Base-by-base conservation (phyloP, 148 eudicot genomes). In the Bassia scoparia region DNA sequence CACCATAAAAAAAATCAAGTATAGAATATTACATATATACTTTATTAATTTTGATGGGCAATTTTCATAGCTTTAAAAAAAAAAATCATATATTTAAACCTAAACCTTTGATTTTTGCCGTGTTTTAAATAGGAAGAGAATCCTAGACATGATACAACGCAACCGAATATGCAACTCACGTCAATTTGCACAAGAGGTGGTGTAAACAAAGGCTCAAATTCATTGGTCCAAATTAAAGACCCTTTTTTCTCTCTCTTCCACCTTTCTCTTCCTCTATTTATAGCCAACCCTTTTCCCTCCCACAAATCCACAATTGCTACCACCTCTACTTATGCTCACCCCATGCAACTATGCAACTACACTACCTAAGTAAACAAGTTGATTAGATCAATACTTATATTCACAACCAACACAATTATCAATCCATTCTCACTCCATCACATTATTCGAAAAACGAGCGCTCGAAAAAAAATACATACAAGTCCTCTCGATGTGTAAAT, bases 181-280 rank as follows among this genome's bases (percentile, higher is more conserved):
- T 67, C 76, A 68, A 73, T 58, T 52, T 69, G 77, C 58, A 56
- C 33, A 66, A 21, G 67, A 8, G 46, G 46, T 14, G 27, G 58
- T 53, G 64, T 43, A 62, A 62, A 55, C 81, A 74, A 61, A 56
- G 81, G 76, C 70, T 23, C 16, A 54, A 74, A 37, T 11, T 44
- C 43, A 68, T 74, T 74, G 81, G 52, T 31, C 35, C 34, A 72
- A 55, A 67, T 16, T 26, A 58, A 60, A 70, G 21, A 27, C 0
- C 3, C 3, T 24, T 18, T 33, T 41, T 59, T 26, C 15, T 53
- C 15, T 41, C 44, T 63, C 24, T 31, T 35, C 21, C 43, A 13
- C 26, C 27, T 50, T 41, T 14, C 21, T 37, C 59, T 61, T 50
- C 31, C 67, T 60, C 46, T 68, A 31, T 76, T 60, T 50, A 52